These are phyloP conservation scores for Acrocalymma vagum DNA, from an alignment of 2,329 filamentous ascomycete genomes.

Conservation along the genomic window DNA sequence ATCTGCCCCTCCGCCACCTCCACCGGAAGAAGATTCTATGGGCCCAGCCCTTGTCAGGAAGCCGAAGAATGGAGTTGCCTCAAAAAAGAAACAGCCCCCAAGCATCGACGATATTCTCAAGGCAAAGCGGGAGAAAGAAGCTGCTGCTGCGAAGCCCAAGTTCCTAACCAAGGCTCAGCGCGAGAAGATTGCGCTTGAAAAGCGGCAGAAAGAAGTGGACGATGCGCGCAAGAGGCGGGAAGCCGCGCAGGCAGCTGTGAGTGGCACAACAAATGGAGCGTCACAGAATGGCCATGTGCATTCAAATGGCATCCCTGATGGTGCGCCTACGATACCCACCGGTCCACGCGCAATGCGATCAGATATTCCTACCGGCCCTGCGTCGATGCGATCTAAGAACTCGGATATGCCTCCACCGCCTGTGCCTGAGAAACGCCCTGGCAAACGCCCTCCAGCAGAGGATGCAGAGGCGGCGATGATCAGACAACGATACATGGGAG, in stretches of 20 bases:
- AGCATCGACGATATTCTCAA: slow-evolving; percentile 86
- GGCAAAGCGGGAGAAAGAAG: slow-evolving; percentile 86
- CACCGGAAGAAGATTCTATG: slow-evolving; percentile 28
- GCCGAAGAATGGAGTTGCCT: slow-evolving; percentile 64
- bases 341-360: slow-evolving; percentile 75
- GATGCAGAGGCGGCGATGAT: slow-evolving; percentile 77
- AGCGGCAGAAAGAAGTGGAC: slow-evolving; percentile 75
- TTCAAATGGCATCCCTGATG: slow-evolving; percentile 14
- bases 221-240: slow-evolving; percentile 62
- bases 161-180: slow-evolving; percentile 86
- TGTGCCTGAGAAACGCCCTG: slow-evolving; percentile 47
- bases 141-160: slow-evolving; percentile 84
- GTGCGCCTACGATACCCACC: slow-evolving; percentile 64
- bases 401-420: slow-evolving; percentile 64
- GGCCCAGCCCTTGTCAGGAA: slow-evolving; percentile 50
- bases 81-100: slow-evolving; percentile 62
- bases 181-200: slow-evolving; percentile 81
- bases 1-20: slow-evolving; percentile 26
- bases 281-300: slow-evolving; percentile 18
- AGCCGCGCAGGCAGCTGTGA: slow-evolving; percentile 35
- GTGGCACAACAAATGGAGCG: slow-evolving; percentile 11
- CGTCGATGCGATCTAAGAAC: slow-evolving; percentile 58
- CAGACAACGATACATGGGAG: slow-evolving; percentile 87
- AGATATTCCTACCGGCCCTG: slow-evolving; percentile 58
- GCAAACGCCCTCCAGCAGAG: slow-evolving; percentile 52